These are phyloP conservation scores for Mycena metata DNA, from an alignment of 768 basidiomycete species.

Conservation along the genomic window DNA sequence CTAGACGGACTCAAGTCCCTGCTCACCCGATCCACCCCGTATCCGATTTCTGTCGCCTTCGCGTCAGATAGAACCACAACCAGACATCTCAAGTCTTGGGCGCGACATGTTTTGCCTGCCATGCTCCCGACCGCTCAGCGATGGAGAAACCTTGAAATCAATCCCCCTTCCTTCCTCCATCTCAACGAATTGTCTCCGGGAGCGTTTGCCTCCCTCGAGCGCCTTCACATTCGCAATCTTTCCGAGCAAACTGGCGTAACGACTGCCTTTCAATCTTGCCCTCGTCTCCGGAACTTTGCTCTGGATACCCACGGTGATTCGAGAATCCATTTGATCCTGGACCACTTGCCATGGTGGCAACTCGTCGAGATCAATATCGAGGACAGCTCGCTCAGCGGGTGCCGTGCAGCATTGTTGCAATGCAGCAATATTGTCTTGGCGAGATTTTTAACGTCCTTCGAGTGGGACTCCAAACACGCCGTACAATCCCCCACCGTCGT, in stretches of 20 bases:
- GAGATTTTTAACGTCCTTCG: neutral
- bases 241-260: neutral
- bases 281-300: constrained; percentile 13
- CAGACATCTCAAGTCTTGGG: too few species aligned
- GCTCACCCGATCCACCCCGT: constrained; percentile 14
- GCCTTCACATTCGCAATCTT: neutral
- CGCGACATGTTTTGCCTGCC: too few species aligned
- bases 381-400: neutral
- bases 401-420: constrained; percentile 4
- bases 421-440: constrained; percentile 13
- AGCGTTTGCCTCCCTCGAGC: constrained; percentile 12
- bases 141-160: neutral
- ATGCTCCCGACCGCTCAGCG: neutral
- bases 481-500: neutral
- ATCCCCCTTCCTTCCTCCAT: neutral
- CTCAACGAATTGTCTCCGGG: neutral
- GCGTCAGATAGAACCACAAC: neutral
- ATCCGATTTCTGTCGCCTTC: constrained; percentile 12
- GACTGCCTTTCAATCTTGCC: constrained; percentile 9
- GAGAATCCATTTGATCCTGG: neutral
- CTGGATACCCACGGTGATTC: neutral
- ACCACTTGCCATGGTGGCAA: constrained; percentile 15
- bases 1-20: neutral
- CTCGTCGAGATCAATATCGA: neutral
- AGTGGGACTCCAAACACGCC: neutral